Evolutionary conservation across 1,139 yeast species (phyloP).

Genomic region (Lipomyces yarrowii): DNA sequence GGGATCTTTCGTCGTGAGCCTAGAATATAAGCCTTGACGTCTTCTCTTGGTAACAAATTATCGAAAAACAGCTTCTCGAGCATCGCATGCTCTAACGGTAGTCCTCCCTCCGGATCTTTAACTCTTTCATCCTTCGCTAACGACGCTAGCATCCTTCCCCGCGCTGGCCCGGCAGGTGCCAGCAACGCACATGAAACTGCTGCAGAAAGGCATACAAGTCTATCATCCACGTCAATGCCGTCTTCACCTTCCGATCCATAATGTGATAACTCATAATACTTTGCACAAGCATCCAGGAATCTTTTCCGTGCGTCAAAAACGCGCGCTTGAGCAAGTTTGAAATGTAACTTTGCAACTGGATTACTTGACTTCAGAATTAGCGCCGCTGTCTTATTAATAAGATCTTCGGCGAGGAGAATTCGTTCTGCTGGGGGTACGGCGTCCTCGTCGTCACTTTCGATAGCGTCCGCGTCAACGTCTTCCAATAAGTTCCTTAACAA

Average conservation of each 20-base stretch:
- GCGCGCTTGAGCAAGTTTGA: constrained; percentile 43
- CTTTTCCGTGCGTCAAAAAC: constrained; percentile 41
- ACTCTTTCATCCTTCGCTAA: constrained; percentile 42
- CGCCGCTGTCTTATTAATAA: constrained; percentile 40
- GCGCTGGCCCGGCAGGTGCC: constrained; percentile 44
- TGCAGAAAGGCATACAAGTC: constrained; percentile 39
- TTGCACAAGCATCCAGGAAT: constrained; percentile 42
- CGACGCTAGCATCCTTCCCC: constrained; percentile 40
- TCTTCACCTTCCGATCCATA: constrained; percentile 34
- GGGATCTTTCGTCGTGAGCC: constrained; percentile 27
- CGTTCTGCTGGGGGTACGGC: constrained; percentile 17
- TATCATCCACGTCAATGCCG: constrained; percentile 39
- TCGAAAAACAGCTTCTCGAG: constrained; percentile 41
- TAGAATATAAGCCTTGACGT: constrained; percentile 35
- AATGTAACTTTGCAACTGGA: constrained; percentile 34
- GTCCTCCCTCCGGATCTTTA: constrained; percentile 17
- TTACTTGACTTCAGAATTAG: constrained; percentile 34
- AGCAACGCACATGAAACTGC: constrained; percentile 42
- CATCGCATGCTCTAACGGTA: constrained; percentile 35
- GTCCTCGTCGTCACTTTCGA: constrained; percentile 9
- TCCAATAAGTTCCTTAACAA: constrained; percentile 41
- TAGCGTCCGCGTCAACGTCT: constrained; percentile 37
- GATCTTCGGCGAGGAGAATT: constrained; percentile 38
- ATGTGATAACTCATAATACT: constrained; percentile 41
- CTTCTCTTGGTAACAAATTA: constrained; percentile 39